Conservation (phyloP, 2,329 filamentous ascomycete species). For the Xylariaceae sp. region DNA sequence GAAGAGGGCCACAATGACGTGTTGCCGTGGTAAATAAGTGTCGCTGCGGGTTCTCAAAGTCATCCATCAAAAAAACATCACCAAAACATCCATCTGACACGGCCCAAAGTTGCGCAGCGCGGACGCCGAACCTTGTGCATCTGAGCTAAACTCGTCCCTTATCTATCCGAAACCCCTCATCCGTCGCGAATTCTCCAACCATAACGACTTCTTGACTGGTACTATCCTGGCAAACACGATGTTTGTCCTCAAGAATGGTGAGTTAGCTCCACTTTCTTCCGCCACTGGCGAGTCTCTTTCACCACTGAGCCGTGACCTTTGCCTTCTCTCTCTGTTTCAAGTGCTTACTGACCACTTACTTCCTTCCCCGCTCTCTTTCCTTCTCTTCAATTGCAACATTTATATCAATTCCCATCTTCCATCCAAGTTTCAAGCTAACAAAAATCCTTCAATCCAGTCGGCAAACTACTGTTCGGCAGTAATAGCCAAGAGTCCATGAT, state of each 20-base stretch:
- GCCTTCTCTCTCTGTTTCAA: too few relatives aligned
- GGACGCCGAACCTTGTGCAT: not conserved
- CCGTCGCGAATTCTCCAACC: not conserved
- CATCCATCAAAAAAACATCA: not conserved
- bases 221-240: conserved; percentile 27
- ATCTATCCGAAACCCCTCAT: not conserved
- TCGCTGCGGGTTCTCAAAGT: not conserved
- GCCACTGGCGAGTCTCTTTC: not conserved
- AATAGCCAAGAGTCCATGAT: conserved; percentile 87
- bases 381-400: not conserved
- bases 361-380: not conserved
- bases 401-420: not conserved
- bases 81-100: not conserved
- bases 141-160: not conserved
- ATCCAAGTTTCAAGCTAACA: not conserved
- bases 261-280: conserved; percentile 19
- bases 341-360: too few relatives aligned
- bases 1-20: not conserved
- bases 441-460: conserved; percentile 51
- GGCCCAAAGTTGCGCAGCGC: not conserved
- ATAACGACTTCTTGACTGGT: not conserved
- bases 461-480: conserved; percentile 87
- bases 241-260: conserved; percentile 42
- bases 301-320: not conserved
- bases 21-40: conserved; percentile 1